Percentiles rank a stretch among this genome's conserved stretches.
phyloP scores from a whole-genome alignment of 768 basidiomycete species.

The Russula foetens region DNA sequence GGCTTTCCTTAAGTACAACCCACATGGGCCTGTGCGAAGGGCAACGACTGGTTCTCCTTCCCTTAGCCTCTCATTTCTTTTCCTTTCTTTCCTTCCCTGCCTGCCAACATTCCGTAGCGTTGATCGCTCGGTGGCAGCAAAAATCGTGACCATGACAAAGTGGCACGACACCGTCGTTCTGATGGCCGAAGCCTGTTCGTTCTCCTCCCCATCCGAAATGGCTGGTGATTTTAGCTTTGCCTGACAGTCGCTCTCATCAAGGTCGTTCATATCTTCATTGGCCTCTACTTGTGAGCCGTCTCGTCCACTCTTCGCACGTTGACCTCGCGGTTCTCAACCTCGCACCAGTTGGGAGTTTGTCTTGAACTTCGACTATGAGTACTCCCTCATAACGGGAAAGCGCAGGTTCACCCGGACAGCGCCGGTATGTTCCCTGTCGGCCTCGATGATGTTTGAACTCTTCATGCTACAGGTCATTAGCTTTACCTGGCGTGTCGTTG shows the following conservation, averaged over 20 bases:
- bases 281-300: conserved; percentile 4
- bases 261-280: not conserved
- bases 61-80: no score
- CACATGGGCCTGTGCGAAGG: not conserved
- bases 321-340: not conserved
- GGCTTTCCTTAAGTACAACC: not conserved
- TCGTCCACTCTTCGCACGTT: not conserved
- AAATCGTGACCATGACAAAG: not conserved
- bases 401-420: not conserved
- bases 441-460: not conserved
- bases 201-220: not conserved
- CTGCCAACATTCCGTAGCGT: no score
- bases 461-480: not conserved
- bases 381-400: not conserved
- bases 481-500: conserved; percentile 3
- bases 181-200: not conserved
- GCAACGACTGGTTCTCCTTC: not conserved
- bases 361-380: not conserved
- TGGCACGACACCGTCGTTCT: not conserved
- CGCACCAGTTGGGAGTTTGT: conserved; percentile 6
- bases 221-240: not conserved
- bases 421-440: not conserved
- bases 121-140: not conserved
- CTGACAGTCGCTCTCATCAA: conserved; percentile 2
- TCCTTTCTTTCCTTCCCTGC: not conserved